phyloP scores from a whole-genome alignment of 208 protist species.

The Naegleria lovaniensis region DNA sequence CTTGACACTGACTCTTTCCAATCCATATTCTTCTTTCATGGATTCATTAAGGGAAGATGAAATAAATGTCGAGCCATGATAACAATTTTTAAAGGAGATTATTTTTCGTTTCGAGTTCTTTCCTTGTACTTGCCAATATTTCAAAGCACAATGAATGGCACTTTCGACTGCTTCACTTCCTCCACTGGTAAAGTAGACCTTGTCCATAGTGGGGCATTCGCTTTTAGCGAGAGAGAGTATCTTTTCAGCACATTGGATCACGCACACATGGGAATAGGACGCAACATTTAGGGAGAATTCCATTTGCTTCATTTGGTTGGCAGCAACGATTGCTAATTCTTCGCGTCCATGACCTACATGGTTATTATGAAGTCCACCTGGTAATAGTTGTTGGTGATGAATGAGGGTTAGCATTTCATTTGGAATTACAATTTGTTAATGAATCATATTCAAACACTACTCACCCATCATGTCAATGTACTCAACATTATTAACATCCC shows the following conservation, averaged over 20 bases:
- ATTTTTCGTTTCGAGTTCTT: not conserved
- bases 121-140: not conserved
- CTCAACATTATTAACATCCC: not conserved
- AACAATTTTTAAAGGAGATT: not conserved
- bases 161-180: conserved; percentile 75
- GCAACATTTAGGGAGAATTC: not conserved
- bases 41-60: not conserved
- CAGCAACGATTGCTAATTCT: not conserved
- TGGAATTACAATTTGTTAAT: not conserved
- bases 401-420: too few relatives aligned
- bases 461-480: not conserved
- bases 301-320: not conserved
- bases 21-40: not conserved
- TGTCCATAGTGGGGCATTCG: conserved; percentile 34
- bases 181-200: conserved; percentile 80
- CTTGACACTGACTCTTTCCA: not conserved
- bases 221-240: not conserved
- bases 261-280: not conserved
- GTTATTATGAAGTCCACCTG: not conserved
- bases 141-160: conserved; percentile 70
- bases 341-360: not conserved
- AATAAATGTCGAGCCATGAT: not conserved
- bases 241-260: not conserved
- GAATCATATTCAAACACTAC: too few relatives aligned
- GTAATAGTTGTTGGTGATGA: too few relatives aligned